A percentile compares a stretch with the other conserved stretches of the same genome.
Evolutionary conservation across 352 stramenopile species (phyloP).

Genomic region (Pythium vanterpoolii): DNA sequence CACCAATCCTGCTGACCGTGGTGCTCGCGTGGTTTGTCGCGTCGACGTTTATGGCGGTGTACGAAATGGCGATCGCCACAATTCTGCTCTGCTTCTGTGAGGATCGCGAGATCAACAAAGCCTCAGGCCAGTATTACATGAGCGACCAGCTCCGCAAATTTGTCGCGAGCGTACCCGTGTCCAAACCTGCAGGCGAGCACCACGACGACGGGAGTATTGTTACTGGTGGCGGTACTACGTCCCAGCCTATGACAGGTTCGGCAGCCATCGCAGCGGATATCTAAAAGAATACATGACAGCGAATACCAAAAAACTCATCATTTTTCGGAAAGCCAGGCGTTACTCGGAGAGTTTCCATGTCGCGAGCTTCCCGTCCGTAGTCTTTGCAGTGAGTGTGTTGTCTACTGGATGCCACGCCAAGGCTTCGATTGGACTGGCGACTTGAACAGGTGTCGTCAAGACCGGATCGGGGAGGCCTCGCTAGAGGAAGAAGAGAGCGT

Average conservation of each 20-base stretch:
- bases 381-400: neutral
- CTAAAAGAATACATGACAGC: too few relatives aligned
- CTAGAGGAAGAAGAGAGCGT: too few relatives aligned
- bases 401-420: constrained; percentile 6
- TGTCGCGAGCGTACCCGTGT: constrained; percentile 53
- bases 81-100: constrained; percentile 97
- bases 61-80: constrained; percentile 93
- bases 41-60: constrained; percentile 92
- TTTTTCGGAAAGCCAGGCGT: neutral
- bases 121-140: constrained; percentile 71
- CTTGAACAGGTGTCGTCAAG: neutral
- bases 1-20: constrained; percentile 85
- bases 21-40: constrained; percentile 89
- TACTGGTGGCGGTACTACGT: neutral
- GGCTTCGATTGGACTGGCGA: neutral
- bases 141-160: constrained; percentile 69
- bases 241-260: neutral
- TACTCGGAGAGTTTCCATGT: constrained; percentile 8
- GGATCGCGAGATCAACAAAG: constrained; percentile 72
- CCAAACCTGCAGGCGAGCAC: constrained; percentile 15
- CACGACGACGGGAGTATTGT: neutral
- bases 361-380: neutral
- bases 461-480: neutral
- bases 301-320: neutral
- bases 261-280: constrained; percentile 4